These are phyloP conservation scores for Metroxylon sagu DNA, from an alignment of 176 grass and related monocot species.

Conservation along the genomic window DNA sequence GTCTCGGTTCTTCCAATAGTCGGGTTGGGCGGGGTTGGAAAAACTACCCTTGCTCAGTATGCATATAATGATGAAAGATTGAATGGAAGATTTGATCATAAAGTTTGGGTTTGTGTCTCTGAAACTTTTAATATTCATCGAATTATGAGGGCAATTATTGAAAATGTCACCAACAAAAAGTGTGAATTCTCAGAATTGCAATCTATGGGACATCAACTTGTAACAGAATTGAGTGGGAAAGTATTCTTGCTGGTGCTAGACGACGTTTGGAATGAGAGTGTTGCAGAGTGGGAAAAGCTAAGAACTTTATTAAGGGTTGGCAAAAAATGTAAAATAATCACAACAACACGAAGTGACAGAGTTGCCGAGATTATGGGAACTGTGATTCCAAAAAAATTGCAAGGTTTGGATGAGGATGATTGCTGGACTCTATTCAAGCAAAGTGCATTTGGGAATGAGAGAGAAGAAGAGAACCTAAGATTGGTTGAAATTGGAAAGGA, in stretches of 20 bases:
- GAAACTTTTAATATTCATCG: too few relatives aligned
- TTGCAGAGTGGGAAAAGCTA: too few relatives aligned
- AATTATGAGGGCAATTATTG: too few relatives aligned
- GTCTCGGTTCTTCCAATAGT: slow-evolving; percentile 5
- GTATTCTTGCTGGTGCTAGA: too few relatives aligned
- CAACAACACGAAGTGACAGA: slow-evolving; percentile 1
- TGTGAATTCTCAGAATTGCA: too few relatives aligned
- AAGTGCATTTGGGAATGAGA: not conserved
- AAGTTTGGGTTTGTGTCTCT: slow-evolving; percentile 3
- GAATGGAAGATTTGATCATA: not conserved
- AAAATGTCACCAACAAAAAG: too few relatives aligned
- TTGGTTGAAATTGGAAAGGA: slow-evolving; percentile 16
- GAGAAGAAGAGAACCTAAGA: not conserved
- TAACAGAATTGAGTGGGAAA: too few relatives aligned
- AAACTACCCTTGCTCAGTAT: slow-evolving; percentile 10
- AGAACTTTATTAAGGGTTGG: too few relatives aligned
- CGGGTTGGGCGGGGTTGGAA: slow-evolving; percentile 15
- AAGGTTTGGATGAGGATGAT: not conserved
- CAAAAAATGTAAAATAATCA: slow-evolving; percentile 4
- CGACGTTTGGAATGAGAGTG: too few relatives aligned
- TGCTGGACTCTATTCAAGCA: slow-evolving; percentile 13
- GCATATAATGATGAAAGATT: not conserved
- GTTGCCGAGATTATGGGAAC: not conserved
- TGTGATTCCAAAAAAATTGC: not conserved
- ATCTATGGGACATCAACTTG: too few relatives aligned